phyloP scores from a whole-genome alignment of 2,329 filamentous ascomycete species.

The Pseudogymnoascus sp. region DNA sequence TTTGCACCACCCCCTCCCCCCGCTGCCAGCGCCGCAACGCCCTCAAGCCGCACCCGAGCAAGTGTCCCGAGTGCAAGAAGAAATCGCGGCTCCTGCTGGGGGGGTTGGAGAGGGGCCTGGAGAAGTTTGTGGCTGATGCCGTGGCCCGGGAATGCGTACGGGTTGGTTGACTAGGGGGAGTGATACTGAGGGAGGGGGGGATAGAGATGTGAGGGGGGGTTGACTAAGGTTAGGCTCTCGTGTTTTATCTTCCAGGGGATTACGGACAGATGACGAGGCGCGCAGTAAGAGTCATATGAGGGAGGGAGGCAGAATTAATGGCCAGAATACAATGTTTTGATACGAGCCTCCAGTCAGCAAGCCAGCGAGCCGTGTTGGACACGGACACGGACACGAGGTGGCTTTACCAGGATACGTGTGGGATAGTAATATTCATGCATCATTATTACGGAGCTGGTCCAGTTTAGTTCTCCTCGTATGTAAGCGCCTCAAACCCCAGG shows the following conservation, averaged over 20 bases:
- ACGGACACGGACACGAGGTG: neutral
- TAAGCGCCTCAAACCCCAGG: neutral
- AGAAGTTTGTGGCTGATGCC: neutral
- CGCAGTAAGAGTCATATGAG: neutral
- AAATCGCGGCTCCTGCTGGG: too few species aligned
- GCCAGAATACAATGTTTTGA: neutral
- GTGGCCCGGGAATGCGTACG: too few species aligned
- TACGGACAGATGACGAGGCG: neutral
- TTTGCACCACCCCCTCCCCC: neutral
- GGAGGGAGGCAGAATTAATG: neutral
- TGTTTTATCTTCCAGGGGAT: neutral
- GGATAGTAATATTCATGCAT: neutral
- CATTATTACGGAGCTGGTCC: neutral
- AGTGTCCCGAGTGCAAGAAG: neutral
- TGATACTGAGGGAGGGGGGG: neutral
- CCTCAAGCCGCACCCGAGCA: neutral
- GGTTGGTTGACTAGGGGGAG: too few species aligned
- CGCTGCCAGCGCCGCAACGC: conserved; percentile 3
- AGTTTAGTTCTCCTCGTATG: neutral
- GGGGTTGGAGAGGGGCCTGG: too few species aligned
- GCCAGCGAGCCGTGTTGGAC: neutral
- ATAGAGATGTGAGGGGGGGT: too few species aligned
- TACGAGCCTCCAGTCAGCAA: neutral
- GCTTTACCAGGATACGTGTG: neutral
- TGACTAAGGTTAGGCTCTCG: neutral